Conservation (phyloP, 352 stramenopile genomes). For the Globisporangium yorkense region DNA sequence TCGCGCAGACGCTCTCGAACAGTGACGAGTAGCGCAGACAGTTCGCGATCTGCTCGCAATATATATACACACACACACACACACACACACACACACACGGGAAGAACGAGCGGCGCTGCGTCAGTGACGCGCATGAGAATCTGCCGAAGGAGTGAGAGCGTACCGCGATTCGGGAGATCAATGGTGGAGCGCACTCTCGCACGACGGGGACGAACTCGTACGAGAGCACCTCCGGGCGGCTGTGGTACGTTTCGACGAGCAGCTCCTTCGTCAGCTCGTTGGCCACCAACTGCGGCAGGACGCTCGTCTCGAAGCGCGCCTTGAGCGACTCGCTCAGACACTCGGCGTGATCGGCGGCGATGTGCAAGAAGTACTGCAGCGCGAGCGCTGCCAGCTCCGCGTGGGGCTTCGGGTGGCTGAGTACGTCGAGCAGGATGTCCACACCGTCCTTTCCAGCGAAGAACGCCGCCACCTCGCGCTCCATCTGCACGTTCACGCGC, state of each 20-base stretch:
- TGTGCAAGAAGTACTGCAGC: conserved; percentile 80
- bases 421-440: conserved; percentile 64
- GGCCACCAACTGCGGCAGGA: conserved; percentile 52
- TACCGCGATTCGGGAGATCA: conserved; percentile 75
- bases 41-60: conserved; percentile 52
- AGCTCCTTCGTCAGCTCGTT: conserved; percentile 68
- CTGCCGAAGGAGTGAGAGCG: not conserved
- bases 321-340: conserved; percentile 33
- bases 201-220: conserved; percentile 41
- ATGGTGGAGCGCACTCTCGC: conserved; percentile 29
- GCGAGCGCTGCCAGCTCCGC: conserved; percentile 66
- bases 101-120: not conserved
- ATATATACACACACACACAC: too few species aligned
- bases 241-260: conserved; percentile 67
- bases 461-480: conserved; percentile 37
- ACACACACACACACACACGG: too few species aligned
- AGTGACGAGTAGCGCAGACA: conserved; percentile 73
- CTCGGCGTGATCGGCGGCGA: conserved; percentile 45
- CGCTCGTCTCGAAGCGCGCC: conserved; percentile 36
- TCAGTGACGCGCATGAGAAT: too few species aligned
- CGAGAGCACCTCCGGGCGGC: conserved; percentile 44
- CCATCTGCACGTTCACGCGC: conserved; percentile 31
- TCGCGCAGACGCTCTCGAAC: conserved; percentile 77
- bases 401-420: conserved; percentile 56
- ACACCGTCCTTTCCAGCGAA: conserved; percentile 46